Evolutionary conservation across 257 asterid species (phyloP).

Genomic region (Catharanthus roseus): DNA sequence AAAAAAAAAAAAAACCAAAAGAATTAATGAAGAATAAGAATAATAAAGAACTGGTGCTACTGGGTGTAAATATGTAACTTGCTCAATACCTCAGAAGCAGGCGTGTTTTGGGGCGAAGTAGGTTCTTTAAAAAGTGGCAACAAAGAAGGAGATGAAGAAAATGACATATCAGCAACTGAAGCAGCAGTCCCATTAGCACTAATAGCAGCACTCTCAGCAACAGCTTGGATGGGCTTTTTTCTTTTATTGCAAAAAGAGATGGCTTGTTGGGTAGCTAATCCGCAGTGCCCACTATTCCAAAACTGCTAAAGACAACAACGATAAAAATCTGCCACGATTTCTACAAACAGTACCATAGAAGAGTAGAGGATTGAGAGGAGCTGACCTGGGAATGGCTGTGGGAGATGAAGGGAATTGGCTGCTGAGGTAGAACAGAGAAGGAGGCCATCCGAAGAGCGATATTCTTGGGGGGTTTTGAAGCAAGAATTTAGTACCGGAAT

Average conservation of each 20-base stretch:
- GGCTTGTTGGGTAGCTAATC: constrained; percentile 24
- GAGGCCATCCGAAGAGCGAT: background rate
- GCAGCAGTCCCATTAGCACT: constrained; percentile 30
- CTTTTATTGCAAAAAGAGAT: constrained; percentile 20
- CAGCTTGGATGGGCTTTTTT: constrained; percentile 24
- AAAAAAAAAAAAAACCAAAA: background rate
- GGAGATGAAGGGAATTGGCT: constrained; percentile 8
- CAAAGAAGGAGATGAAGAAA: constrained; percentile 35
- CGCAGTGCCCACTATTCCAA: constrained; percentile 21
- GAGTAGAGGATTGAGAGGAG: background rate
- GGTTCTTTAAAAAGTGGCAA: constrained; percentile 59
- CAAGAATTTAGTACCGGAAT: background rate
- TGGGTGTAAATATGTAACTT: background rate
- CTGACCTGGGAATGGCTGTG: constrained; percentile 1
- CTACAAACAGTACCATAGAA: background rate
- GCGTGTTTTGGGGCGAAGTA: constrained; percentile 35
- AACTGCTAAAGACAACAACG: constrained; percentile 20
- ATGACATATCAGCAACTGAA: constrained; percentile 18
- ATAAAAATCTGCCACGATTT: background rate
- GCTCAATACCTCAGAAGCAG: constrained; percentile 60
- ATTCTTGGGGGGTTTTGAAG: background rate
- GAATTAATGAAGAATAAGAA: background rate
- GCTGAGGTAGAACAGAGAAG: constrained; percentile 4
- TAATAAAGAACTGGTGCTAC: background rate
- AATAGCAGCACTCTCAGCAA: constrained; percentile 27